phyloP scores from a whole-genome alignment of 495 filamentous ascomycete species.

The Xylaria sp. region DNA sequence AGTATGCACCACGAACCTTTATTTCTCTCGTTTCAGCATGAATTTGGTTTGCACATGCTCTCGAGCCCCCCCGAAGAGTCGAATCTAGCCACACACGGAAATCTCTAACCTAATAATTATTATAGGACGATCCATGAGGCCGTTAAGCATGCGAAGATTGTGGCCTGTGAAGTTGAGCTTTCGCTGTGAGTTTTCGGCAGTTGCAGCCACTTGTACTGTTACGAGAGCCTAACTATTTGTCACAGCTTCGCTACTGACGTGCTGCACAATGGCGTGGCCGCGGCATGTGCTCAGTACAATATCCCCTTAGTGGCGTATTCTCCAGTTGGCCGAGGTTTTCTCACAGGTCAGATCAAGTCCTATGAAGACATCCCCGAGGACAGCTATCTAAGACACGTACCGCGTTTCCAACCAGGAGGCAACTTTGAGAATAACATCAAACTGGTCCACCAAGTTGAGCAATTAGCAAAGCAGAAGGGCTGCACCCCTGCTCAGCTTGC shows the following conservation, averaged over 20 bases:
- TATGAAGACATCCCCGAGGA: constrained; percentile 65
- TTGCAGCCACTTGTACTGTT: constrained; percentile 65
- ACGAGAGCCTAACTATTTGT: constrained; percentile 70
- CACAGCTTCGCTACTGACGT: constrained; percentile 32
- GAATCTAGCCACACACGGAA: no score
- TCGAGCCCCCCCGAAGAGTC: not conserved
- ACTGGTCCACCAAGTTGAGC: constrained; percentile 70
- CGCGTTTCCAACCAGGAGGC: constrained; percentile 69
- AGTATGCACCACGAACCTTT: constrained; percentile 29
- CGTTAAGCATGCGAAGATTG: constrained; percentile 71
- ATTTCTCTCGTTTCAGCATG: not conserved
- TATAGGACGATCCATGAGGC: constrained; percentile 73
- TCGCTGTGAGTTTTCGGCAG: constrained; percentile 59
- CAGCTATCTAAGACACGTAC: constrained; percentile 60
- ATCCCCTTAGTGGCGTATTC: constrained; percentile 76
- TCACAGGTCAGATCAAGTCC: constrained; percentile 68
- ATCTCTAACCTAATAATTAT: not conserved
- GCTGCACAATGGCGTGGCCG: constrained; percentile 75
- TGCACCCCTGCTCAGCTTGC: constrained; percentile 79
- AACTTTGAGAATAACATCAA: constrained; percentile 76
- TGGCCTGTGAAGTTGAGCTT: constrained; percentile 80
- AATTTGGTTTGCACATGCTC: not conserved
- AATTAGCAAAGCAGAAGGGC: constrained; percentile 72
- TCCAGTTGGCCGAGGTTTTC: constrained; percentile 36
- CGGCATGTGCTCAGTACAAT: constrained; percentile 71